phyloP scores from a whole-genome alignment of 345 rosid genomes.

The Kandelia obovata region DNA sequence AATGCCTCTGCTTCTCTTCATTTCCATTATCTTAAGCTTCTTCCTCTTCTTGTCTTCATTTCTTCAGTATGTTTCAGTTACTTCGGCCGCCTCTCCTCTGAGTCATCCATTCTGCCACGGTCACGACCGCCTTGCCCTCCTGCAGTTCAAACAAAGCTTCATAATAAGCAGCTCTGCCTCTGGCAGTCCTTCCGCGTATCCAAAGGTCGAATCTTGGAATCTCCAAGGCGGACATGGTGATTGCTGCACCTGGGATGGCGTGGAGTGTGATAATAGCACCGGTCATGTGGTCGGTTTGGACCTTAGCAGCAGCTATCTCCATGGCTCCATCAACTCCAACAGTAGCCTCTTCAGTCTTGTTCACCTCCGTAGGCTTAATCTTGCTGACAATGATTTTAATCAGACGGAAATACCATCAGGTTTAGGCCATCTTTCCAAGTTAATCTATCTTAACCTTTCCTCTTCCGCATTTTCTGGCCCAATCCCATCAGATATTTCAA shows the following conservation, averaged over 20 bases:
- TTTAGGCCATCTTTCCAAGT: background rate
- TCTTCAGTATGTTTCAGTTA: too few relatives aligned
- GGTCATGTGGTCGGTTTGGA: background rate
- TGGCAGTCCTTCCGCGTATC: too few relatives aligned
- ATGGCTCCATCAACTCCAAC: background rate
- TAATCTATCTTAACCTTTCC: background rate
- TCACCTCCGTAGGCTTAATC: background rate
- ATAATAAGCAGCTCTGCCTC: too few relatives aligned
- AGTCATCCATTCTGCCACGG: too few relatives aligned
- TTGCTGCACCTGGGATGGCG: background rate
- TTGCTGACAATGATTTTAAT: background rate
- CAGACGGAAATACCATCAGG: background rate
- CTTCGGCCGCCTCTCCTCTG: too few relatives aligned
- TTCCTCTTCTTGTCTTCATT: background rate
- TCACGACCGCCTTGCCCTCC: too few relatives aligned
- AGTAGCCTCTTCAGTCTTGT: background rate
- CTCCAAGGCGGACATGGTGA: background rate
- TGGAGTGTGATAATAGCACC: background rate
- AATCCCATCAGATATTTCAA: background rate
- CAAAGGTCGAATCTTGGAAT: too few relatives aligned
- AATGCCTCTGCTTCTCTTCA: too few relatives aligned
- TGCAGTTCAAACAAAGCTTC: too few relatives aligned
- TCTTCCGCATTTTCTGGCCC: background rate
- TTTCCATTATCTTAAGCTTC: background rate
- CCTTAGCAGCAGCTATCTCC: background rate